These are phyloP conservation scores for Rhizophlyctis rosea DNA, from an alignment of 192 early-diverging fungal genomes.

Conservation along the genomic window DNA sequence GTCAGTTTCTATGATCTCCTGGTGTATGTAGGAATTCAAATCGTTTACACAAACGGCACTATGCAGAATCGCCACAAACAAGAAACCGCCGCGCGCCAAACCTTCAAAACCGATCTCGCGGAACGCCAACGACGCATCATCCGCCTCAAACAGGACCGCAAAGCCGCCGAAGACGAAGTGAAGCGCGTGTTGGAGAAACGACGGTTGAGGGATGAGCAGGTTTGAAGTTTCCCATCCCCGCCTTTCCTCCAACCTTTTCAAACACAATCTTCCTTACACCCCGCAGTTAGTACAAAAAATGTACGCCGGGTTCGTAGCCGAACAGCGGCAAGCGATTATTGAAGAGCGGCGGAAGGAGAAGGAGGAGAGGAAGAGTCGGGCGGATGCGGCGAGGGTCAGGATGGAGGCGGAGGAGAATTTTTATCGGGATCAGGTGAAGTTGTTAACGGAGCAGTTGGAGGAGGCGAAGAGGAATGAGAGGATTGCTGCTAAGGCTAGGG, in stretches of 20 bases:
- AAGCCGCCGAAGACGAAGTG: constrained; percentile 5
- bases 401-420: constrained; percentile 16
- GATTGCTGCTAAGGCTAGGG: constrained; percentile 17
- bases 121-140: constrained; percentile 19
- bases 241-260: too few species aligned
- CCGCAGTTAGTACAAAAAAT: constrained; percentile 9
- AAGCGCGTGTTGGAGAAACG: neutral
- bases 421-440: constrained; percentile 13
- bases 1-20: too few species aligned
- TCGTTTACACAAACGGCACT: too few species aligned
- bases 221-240: neutral
- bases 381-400: neutral
- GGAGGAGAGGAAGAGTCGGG: constrained; percentile 7
- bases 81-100: neutral
- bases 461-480: constrained; percentile 15
- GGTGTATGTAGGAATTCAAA: too few species aligned
- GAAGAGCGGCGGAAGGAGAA: constrained; percentile 12
- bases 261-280: too few species aligned
- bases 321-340: constrained; percentile 21
- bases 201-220: constrained; percentile 11
- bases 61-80: neutral
- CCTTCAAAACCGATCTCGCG: neutral
- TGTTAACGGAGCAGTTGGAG: constrained; percentile 16
- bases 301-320: constrained; percentile 5
- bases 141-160: neutral